Conservation (phyloP, 306 rosid species). For the Lablab purpureus region DNA sequence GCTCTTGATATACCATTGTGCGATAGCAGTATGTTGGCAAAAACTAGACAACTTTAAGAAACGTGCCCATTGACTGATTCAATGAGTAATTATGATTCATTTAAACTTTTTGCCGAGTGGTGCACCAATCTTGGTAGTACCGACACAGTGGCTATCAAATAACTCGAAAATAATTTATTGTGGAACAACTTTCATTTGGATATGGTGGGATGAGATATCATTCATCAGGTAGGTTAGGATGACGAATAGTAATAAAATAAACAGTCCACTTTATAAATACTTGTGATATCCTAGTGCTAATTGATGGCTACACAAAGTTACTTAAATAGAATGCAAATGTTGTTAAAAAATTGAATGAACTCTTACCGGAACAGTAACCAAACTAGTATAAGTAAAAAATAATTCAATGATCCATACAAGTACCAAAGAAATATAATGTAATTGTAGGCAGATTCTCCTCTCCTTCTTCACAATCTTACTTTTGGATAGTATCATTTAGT, state of each 20-base stretch:
- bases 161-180: constrained; percentile 23
- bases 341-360: too few species aligned
- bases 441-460: too few species aligned
- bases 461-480: too few species aligned
- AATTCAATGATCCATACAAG: too few species aligned
- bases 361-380: too few species aligned
- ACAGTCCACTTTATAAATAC: not conserved
- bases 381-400: too few species aligned
- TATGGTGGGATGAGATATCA: not conserved
- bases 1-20: not conserved
- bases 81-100: constrained; percentile 1
- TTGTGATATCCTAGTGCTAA: not conserved
- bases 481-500: too few species aligned
- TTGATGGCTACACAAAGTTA: not conserved
- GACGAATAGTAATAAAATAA: not conserved
- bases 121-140: not conserved
- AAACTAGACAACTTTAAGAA: not conserved
- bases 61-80: constrained; percentile 18
- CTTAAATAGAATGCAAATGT: not conserved
- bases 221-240: not conserved
- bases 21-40: not conserved
- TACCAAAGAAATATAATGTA: too few species aligned
- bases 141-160: constrained; percentile 14
- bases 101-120: constrained; percentile 14
- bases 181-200: not conserved